phyloP scores from a whole-genome alignment of 2,329 filamentous ascomycete genomes.

The Gaeumannomyces sp. region DNA sequence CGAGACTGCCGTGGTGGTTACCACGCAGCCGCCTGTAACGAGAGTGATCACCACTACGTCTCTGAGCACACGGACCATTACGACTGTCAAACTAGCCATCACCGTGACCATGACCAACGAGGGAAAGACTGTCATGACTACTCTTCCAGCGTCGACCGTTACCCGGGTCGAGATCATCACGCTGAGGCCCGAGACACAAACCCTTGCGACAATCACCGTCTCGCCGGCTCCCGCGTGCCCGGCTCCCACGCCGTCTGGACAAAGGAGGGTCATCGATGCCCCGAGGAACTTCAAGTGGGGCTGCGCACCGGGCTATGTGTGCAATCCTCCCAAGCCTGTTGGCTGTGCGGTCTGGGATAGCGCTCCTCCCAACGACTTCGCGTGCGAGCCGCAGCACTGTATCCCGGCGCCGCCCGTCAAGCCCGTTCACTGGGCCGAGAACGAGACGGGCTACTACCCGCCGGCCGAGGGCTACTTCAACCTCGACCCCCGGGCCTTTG shows the following conservation, averaged over 20 bases:
- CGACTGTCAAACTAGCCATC: background rate
- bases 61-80: constrained; percentile 4
- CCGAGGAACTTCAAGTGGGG: constrained; percentile 41
- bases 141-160: constrained; percentile 9
- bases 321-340: constrained; percentile 42
- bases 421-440: constrained; percentile 35
- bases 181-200: constrained; percentile 9
- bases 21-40: constrained; percentile 2
- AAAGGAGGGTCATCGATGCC: background rate
- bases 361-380: constrained; percentile 37
- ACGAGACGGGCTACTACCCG: constrained; percentile 44
- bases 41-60: constrained; percentile 4
- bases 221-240: constrained; percentile 35
- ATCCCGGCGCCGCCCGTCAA: constrained; percentile 32
- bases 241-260: constrained; percentile 27
- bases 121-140: constrained; percentile 12
- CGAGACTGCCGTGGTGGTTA: constrained; percentile 10
- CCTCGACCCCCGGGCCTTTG: constrained; percentile 56
- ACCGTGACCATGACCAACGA: constrained; percentile 9
- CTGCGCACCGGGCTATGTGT: constrained; percentile 46
- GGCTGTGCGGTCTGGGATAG: constrained; percentile 46
- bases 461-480: constrained; percentile 55
- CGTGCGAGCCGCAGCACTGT: constrained; percentile 41
- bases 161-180: constrained; percentile 9
- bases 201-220: constrained; percentile 25